Evolutionary conservation across 2,329 filamentous ascomycete genomes (phyloP), one percentile per base, ranked within the genome.

Genomic region (Apiospora rasikravindrae): DNA sequence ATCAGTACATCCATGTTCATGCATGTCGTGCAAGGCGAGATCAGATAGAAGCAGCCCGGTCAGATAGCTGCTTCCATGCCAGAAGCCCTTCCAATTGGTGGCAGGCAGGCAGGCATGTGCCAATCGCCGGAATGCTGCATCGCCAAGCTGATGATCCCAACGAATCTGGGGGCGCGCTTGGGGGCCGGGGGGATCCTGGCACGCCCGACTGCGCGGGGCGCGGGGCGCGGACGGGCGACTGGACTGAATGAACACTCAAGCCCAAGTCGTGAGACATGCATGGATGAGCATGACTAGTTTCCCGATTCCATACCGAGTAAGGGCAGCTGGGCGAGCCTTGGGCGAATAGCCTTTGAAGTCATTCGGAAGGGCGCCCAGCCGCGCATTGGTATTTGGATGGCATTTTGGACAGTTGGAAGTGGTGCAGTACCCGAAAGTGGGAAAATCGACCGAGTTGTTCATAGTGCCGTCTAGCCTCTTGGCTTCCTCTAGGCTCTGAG

Each of bases 131-230:
- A 24, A 10, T 37, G 8, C 19, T 64, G 33, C 57, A 40, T 64
- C 57, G 57, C 57, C 57, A 64, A 64, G 57, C 29, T n/a, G 19
- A 64, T n/a, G 19, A 64, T 64, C 22, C 57, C n/a, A 64, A 64
- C 29, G 33, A 64, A 49, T 40, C 22, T 61, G 53, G 29, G 57
- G 57, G 10, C 4, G n/a, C n/a, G n/a, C 8, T 8, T 49, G 47
- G 47, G 16, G 51, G 19, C 53, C 16, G 16, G 53, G 33, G 33
- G 57, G 22, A 22, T 14, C 57, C 57, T 64, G 33, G 57, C 19
- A n/a, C 29, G 33, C 29, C 19, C 29, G 33, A 11, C 57, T 40
- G 33, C 57, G 57, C 29, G 57, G 57, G 57, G 33, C 33, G 40
- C 33, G 57, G 57, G 26, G n/a, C n/a, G 13, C 13, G 2, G 49